Evolutionary conservation across 108 stramenopile genomes (phyloP).

Genomic region (Cyclotella kingstonii): DNA sequence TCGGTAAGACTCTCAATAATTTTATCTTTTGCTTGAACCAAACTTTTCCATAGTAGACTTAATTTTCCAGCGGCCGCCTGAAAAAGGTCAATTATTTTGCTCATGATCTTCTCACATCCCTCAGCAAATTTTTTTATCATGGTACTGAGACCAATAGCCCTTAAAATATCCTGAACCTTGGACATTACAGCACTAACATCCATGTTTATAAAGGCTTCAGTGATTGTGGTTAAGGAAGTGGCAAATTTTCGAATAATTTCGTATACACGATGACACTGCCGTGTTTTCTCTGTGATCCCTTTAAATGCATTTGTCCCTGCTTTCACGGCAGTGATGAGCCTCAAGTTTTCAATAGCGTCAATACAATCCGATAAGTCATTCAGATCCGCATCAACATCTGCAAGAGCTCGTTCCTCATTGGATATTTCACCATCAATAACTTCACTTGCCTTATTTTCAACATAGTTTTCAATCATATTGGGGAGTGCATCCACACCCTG

Average conservation of each 20-base stretch:
- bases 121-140: constrained; percentile 45
- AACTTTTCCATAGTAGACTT: constrained; percentile 45
- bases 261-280: constrained; percentile 39
- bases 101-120: constrained; percentile 36
- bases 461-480: constrained; percentile 29
- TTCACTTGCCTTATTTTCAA: constrained; percentile 42
- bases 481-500: constrained; percentile 48
- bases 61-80: constrained; percentile 38
- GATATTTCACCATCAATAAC: constrained; percentile 21
- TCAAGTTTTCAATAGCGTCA: constrained; percentile 39
- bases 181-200: constrained; percentile 14
- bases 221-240: constrained; percentile 20
- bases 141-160: constrained; percentile 15
- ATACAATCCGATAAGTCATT: constrained; percentile 47
- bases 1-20: constrained; percentile 47
- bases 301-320: constrained; percentile 47
- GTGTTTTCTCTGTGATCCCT: constrained; percentile 34
- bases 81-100: constrained; percentile 44
- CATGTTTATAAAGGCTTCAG: constrained; percentile 33
- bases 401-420: constrained; percentile 19
- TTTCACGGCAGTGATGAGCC: constrained; percentile 47
- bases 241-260: constrained; percentile 43
- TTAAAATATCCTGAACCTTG: constrained; percentile 43
- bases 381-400: constrained; percentile 37
- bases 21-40: constrained; percentile 55